Conservation (phyloP, 495 filamentous ascomycete genomes). For the Articulospora tetracladia region DNA sequence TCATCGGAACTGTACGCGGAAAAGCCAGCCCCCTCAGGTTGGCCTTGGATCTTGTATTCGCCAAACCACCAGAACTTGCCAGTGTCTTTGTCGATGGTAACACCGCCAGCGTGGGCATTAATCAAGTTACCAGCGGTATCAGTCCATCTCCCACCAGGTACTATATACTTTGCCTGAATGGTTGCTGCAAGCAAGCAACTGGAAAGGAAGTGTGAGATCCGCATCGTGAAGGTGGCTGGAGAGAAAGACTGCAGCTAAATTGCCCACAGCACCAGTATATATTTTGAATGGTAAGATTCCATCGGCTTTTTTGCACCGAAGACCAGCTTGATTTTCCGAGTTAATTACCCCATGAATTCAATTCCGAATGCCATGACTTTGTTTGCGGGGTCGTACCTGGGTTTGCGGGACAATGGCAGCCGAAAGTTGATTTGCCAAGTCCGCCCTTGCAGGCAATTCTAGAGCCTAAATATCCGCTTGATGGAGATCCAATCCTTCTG, state of each 20-base stretch:
- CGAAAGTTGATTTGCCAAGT: background rate
- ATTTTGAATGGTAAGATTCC: background rate
- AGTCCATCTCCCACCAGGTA: constrained; percentile 40
- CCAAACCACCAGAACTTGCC: constrained; percentile 42
- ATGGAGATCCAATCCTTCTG: too few species aligned
- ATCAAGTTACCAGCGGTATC: constrained; percentile 37
- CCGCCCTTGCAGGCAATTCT: background rate
- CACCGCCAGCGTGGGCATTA: constrained; percentile 39
- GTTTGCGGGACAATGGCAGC: background rate
- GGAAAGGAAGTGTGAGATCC: background rate
- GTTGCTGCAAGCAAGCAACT: background rate
- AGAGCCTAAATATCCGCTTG: background rate
- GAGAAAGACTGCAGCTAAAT: background rate
- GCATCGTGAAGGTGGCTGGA: background rate
- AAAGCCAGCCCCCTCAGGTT: constrained; percentile 39
- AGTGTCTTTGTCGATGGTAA: constrained; percentile 30
- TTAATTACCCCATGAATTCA: background rate
- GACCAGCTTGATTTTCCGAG: background rate
- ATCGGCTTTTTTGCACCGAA: background rate
- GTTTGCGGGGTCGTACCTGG: background rate
- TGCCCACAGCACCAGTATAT: background rate
- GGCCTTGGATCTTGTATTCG: constrained; percentile 39
- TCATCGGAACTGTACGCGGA: constrained; percentile 39
- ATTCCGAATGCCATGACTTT: background rate
- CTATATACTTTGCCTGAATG: constrained; percentile 34